Percentiles rank a stretch among this genome's conserved stretches.
Evolutionary conservation across 179 eudicot genomes (phyloP).

Genomic region (Spinacia oleracea): DNA sequence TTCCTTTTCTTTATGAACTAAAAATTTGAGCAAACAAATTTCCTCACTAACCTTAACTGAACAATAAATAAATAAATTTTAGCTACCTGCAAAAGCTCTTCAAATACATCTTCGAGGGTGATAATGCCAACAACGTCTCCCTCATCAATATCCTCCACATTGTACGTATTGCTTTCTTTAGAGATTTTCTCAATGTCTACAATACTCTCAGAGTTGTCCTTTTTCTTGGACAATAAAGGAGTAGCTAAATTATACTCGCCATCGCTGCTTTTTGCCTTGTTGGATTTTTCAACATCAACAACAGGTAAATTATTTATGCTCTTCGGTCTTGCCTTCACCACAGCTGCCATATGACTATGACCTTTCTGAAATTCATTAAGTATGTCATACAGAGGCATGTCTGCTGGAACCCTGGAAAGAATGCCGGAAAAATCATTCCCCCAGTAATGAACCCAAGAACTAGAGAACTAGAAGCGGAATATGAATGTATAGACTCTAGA

Average conservation of each 20-base stretch:
- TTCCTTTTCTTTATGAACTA: neutral
- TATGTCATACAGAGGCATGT: slow-evolving; percentile 59
- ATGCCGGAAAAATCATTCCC: slow-evolving; percentile 14
- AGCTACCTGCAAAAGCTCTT: slow-evolving; percentile 92
- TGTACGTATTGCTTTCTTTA: slow-evolving; percentile 22
- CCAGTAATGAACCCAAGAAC: neutral
- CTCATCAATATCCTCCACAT: slow-evolving; percentile 70
- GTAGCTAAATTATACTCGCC: slow-evolving; percentile 48
- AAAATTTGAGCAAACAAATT: neutral
- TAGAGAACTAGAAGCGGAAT: neutral
- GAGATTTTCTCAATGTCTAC: slow-evolving; percentile 67
- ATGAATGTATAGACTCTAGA: neutral
- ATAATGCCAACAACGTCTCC: slow-evolving; percentile 94
- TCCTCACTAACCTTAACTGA: neutral
- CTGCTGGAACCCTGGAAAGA: slow-evolving; percentile 47
- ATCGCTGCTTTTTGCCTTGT: slow-evolving; percentile 25
- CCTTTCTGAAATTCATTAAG: slow-evolving; percentile 63
- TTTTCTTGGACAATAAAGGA: slow-evolving; percentile 54
- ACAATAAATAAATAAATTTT: neutral
- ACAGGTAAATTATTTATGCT: slow-evolving; percentile 36
- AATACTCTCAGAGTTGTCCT: slow-evolving; percentile 42
- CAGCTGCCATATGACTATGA: slow-evolving; percentile 97
- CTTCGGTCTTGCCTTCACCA: slow-evolving; percentile 67
- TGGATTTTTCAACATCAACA: slow-evolving; percentile 41
- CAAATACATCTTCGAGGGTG: slow-evolving; percentile 98